Base-by-base conservation (phyloP, 2,329 filamentous ascomycete genomes). In the Fusarium armeniacum region DNA sequence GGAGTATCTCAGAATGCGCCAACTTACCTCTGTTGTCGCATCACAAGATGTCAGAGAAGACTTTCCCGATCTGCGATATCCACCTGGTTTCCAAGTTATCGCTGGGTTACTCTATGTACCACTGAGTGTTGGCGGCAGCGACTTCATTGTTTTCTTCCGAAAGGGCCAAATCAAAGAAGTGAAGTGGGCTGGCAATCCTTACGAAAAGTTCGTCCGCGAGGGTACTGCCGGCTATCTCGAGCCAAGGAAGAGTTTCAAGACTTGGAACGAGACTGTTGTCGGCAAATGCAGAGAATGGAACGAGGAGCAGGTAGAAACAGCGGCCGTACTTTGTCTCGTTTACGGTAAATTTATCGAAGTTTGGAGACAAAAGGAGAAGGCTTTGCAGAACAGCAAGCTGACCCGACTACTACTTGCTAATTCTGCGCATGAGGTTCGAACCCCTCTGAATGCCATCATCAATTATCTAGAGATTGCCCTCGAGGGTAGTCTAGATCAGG, bases 71-170 rank as follows among this genome's bases (percentile, higher is more conserved):
- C 81, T 97, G 5, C 85, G 86, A 24, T 97, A 97, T 72, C 83
- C 87, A 0, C 93, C 93, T 1, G 93, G 94, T 0, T 96, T 97
- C 74, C 86, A 89, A 62, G 82, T 90, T 22, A 88, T 97, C 60
- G 92, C 93, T 0, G 94, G 94, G 0, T 79, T 97, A 49, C 81
- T 97, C 0, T 90, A 97, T 56, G 93, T 97, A 0, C 94, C 94
- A 0, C 81, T 97, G 3, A 94, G 92, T 18, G 84, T 87, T 1
- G 88, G 88, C 3, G 94, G 94, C 1, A 84, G 83, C 32, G 94
- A 97, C 73, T 97, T 97, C 73, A 97, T 97, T 44, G 92, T 94
- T 0, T 97, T 97, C 76, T 97, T 97, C 81, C 88, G 94, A n/a
- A 90, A 86, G 70, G 90, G 90, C 0, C 92, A 94, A 73, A 77